These are phyloP conservation scores for Phoma sp. DNA, from an alignment of 2,329 filamentous ascomycete species.

Conservation along the genomic window DNA sequence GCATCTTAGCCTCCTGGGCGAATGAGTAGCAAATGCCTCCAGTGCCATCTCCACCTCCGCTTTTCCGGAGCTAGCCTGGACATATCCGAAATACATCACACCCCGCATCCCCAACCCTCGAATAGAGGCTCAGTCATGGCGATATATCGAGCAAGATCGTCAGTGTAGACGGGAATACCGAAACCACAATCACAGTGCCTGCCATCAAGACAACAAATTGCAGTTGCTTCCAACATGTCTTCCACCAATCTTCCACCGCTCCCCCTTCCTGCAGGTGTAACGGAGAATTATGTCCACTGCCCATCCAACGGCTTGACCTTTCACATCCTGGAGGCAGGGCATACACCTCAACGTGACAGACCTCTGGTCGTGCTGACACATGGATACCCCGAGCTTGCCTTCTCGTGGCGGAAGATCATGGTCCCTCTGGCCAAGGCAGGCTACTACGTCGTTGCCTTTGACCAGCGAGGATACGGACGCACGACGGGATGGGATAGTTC, in stretches of 20 bases:
- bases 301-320: slow-evolving; percentile 63
- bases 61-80: slow-evolving; percentile 8
- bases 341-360: slow-evolving; percentile 44
- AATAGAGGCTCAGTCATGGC: neutral
- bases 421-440: slow-evolving; percentile 63
- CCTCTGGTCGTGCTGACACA: slow-evolving; percentile 68
- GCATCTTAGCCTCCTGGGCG: too few relatives aligned
- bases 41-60: slow-evolving; percentile 3
- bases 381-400: slow-evolving; percentile 72
- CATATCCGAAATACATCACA: slow-evolving; percentile 7
- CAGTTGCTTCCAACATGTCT: neutral
- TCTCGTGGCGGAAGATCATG: slow-evolving; percentile 71
- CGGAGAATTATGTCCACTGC: slow-evolving; percentile 63
- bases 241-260: slow-evolving; percentile 49
- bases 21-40: too few relatives aligned
- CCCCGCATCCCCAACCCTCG: slow-evolving; percentile 8
- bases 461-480: slow-evolving; percentile 71
- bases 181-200: neutral
- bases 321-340: slow-evolving; percentile 65
- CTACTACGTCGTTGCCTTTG: slow-evolving; percentile 70
- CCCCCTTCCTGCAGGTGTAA: slow-evolving; percentile 62
- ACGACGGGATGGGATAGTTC: slow-evolving; percentile 66
- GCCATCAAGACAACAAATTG: too few relatives aligned
- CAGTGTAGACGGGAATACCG: too few relatives aligned
- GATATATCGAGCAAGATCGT: too few relatives aligned